Evolutionary conservation across 192 early-diverging fungal species (phyloP).

Genomic region (Rhizoclosmatium globosum): DNA sequence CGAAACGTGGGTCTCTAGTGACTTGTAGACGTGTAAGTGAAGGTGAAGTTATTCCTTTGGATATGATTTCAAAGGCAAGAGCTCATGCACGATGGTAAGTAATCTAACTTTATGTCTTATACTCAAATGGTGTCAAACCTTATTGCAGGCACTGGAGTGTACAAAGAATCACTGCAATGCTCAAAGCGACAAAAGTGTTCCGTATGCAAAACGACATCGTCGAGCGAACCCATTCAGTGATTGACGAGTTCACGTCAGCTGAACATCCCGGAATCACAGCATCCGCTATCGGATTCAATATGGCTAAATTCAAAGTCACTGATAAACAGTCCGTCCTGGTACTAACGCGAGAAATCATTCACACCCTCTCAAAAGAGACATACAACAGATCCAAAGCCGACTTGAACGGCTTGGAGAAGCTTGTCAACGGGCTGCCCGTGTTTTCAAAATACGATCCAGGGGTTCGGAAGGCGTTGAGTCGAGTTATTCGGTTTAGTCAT

Average conservation of each 20-base stretch:
- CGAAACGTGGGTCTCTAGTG: too few species aligned
- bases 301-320: background rate
- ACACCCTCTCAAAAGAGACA: background rate
- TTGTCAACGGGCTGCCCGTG: constrained; percentile 10
- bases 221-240: background rate
- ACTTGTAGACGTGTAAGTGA: too few species aligned
- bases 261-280: background rate
- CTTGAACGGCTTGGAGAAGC: constrained; percentile 24
- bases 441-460: constrained; percentile 37
- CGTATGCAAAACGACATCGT: background rate
- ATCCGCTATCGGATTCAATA: constrained; percentile 9
- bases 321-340: background rate
- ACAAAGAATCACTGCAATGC: background rate
- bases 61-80: too few species aligned
- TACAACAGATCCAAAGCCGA: constrained; percentile 7
- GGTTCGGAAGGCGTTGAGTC: constrained; percentile 30
- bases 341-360: background rate
- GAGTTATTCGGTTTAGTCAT: constrained; percentile 26
- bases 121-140: too few species aligned
- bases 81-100: too few species aligned
- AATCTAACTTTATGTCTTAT: too few species aligned
- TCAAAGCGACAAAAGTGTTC: background rate
- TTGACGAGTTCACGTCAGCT: background rate
- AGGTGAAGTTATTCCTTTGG: too few species aligned
- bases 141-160: background rate